Base-by-base conservation (phyloP, 169 alveolate genomes). In the Cyclospora cayetanensis region DNA sequence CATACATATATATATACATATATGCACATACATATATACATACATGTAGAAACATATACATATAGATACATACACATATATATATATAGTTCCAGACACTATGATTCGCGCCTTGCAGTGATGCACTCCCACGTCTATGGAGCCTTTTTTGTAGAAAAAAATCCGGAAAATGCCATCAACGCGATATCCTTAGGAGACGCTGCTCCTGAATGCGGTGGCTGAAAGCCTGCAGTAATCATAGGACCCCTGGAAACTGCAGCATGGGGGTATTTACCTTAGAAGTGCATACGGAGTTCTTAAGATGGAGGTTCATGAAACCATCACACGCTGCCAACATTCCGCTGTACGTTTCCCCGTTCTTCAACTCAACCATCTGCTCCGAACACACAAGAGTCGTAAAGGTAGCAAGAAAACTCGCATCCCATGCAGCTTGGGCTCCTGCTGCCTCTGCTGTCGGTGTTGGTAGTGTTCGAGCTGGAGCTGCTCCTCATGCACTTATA, bases 331-430 rank as follows among this genome's bases (percentile, higher is more conserved):
- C 95, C 79, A 94, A 53, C 91, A 94, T 92, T 27, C 95, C 95
- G 65, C 94, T 87, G 94, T 94, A 94, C 42, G 95, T 92, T 91
- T 94, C 95, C 18, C 95, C 95, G 42, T 91, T 94, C 90, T 94
- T 94, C 90, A 94, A 85, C 93, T 94, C 95, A 27, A 94, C 95
- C 95, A 94, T 94, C 95, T 91, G 92, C 42, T 5, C 15, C 12
- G 5, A 1, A 4, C 5, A 41, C 60, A 70, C n/a, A 11, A 27
- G 3, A 31, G 27, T 1, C n/a, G n/a, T n/a, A n/a, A n/a, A n/a
- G n/a, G n/a, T n/a, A n/a, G n/a, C n/a, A n/a, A n/a, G n/a, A n/a
- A n/a, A n/a, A n/a, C n/a, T n/a, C n/a, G n/a, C n/a, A n/a, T n/a
- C n/a, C n/a, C n/a, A n/a, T n/a, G n/a, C n/a, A n/a, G n/a, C n/a